phyloP scores from a whole-genome alignment of 2,329 filamentous ascomycete genomes.

The Fusarium ramigenum region DNA sequence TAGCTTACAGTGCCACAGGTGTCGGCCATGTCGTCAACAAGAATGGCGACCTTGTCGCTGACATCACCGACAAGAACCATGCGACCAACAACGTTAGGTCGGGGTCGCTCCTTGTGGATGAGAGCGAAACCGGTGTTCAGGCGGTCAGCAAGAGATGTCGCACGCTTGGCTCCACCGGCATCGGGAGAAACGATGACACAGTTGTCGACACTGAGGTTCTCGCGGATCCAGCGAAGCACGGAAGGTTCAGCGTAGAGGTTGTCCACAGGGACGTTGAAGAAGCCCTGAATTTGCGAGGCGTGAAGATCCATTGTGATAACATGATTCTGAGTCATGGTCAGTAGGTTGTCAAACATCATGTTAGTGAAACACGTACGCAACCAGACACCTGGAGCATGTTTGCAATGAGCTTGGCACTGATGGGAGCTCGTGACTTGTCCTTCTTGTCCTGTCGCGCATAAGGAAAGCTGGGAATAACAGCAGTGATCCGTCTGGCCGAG shows the following conservation, averaged over 20 bases:
- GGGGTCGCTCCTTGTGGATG: slow-evolving; percentile 94
- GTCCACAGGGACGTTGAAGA: slow-evolving; percentile 83
- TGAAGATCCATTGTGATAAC: slow-evolving; percentile 97
- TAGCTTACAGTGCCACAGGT: slow-evolving; percentile 80
- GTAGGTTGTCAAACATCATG: not conserved
- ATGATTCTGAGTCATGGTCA: slow-evolving; percentile 48
- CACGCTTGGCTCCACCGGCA: slow-evolving; percentile 92
- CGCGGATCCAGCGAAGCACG: slow-evolving; percentile 88
- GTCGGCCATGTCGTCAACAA: slow-evolving; percentile 98
- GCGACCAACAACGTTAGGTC: slow-evolving; percentile 85
- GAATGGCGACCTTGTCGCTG: slow-evolving; percentile 87
- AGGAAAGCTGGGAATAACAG: slow-evolving; percentile 94
- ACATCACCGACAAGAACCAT: slow-evolving; percentile 97
- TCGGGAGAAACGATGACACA: slow-evolving; percentile 96
- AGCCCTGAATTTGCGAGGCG: slow-evolving; percentile 92
- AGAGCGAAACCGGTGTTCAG: slow-evolving; percentile 91
- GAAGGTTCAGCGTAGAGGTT: slow-evolving; percentile 95
- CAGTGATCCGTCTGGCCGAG: slow-evolving; percentile 87
- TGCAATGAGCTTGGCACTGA: slow-evolving; percentile 93
- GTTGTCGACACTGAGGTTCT: slow-evolving; percentile 82
- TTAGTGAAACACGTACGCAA: slow-evolving; percentile 58
- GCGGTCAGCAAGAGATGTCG: slow-evolving; percentile 91
- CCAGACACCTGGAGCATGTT: slow-evolving; percentile 98
- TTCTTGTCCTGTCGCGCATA: slow-evolving; percentile 99
- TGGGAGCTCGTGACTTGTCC: slow-evolving; percentile 91